Percentiles rank a stretch among this genome's conserved stretches.
Evolutionary conservation across 2,329 filamentous ascomycete genomes (phyloP).

Genomic region (Stachybotrys echinatus): DNA sequence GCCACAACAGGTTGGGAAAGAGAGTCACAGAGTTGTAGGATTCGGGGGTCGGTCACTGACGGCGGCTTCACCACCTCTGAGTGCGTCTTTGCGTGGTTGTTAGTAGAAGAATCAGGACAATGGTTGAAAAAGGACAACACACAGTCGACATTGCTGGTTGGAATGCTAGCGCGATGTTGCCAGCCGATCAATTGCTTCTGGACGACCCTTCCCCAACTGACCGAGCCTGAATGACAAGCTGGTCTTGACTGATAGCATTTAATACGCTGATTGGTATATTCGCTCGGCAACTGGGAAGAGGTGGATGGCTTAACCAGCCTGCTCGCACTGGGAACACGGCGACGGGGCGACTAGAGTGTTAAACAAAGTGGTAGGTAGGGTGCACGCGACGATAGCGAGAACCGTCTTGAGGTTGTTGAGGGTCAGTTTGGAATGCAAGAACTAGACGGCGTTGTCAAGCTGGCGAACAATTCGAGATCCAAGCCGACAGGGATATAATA

Average conservation of each 20-base stretch:
- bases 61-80: conserved; percentile 18
- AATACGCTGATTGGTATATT: conserved; percentile 5
- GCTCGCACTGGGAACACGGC: background rate
- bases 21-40: conserved; percentile 36
- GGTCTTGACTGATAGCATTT: conserved; percentile 12
- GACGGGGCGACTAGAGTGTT: background rate
- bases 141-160: conserved; percentile 23
- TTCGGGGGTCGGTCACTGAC: conserved; percentile 17
- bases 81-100: conserved; percentile 13
- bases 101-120: background rate
- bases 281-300: background rate
- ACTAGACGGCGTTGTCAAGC: background rate
- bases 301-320: background rate
- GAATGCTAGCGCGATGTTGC: conserved; percentile 5
- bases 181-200: background rate
- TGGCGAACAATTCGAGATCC: background rate
- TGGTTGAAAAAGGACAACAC: conserved; percentile 8
- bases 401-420: background rate
- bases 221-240: conserved; percentile 9
- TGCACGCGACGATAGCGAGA: background rate
- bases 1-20: conserved; percentile 81
- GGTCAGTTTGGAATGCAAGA: background rate
- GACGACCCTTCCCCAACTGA: conserved; percentile 10
- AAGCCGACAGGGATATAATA: background rate
- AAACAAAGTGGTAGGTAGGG: background rate